Evolutionary conservation across 805 yeast genomes (phyloP).

Genomic region (Kurtzmaniella fragi): DNA sequence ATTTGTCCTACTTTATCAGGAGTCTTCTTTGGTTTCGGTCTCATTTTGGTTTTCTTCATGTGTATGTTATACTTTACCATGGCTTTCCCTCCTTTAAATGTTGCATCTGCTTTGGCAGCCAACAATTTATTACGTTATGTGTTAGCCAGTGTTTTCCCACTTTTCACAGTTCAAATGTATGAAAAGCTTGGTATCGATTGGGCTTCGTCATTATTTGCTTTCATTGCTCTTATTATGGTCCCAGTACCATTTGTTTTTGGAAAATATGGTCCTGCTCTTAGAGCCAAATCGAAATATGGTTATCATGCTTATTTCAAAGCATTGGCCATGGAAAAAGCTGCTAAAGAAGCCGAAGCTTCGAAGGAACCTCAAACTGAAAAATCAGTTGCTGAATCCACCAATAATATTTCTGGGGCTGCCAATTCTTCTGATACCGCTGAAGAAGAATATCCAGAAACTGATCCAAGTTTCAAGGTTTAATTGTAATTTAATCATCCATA

Average conservation of each 20-base stretch:
- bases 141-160: conserved; percentile 75
- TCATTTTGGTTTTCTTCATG: conserved; percentile 66
- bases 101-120: conserved; percentile 89
- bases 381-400: no score
- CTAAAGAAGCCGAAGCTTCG: conserved; percentile 10
- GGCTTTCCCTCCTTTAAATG: conserved; percentile 67
- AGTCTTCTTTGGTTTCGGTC: conserved; percentile 71
- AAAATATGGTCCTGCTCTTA: conserved; percentile 51
- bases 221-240: conserved; percentile 61
- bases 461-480: no score
- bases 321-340: conserved; percentile 17
- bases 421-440: no score
- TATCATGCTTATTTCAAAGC: conserved; percentile 40
- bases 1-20: conserved; percentile 75
- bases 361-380: conserved; percentile 1
- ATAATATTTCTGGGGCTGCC: no score
- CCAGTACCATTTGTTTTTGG: conserved; percentile 74
- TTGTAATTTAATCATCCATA: no score
- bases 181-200: conserved; percentile 64
- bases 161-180: conserved; percentile 84
- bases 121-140: conserved; percentile 75
- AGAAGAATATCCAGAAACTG: no score
- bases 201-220: conserved; percentile 69
- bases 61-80: conserved; percentile 64
- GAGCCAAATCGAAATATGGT: conserved; percentile 56